phyloP scores from a whole-genome alignment of 2,329 filamentous ascomycete genomes.

The Penicillium sp. region DNA sequence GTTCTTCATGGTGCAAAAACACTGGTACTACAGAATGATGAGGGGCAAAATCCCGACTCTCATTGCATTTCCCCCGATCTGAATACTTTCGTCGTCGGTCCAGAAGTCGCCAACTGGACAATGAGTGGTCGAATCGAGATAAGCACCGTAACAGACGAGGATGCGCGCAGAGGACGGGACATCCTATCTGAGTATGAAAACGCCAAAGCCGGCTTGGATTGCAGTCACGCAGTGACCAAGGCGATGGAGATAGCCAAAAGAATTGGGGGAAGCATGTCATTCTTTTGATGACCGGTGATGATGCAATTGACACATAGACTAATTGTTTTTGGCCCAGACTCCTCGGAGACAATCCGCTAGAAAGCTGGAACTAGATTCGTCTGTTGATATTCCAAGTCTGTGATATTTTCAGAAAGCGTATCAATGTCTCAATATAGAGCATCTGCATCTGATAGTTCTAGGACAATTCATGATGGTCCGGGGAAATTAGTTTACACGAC shows the following conservation, averaged over 20 bases:
- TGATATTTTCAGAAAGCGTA: no score
- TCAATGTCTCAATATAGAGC: no score
- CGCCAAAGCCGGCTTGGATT: conserved; percentile 18
- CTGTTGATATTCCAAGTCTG: no score
- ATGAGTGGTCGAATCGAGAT: conserved; percentile 21
- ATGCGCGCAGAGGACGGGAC: conserved; percentile 23
- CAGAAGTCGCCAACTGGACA: conserved; percentile 22
- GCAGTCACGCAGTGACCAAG: conserved; percentile 19
- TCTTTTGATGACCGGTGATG: conserved; percentile 20
- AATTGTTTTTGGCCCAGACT: background rate
- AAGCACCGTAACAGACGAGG: conserved; percentile 18
- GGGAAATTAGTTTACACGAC: no score
- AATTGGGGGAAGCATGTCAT: conserved; percentile 20
- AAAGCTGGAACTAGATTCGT: no score
- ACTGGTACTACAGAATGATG: conserved; percentile 16
- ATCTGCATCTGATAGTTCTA: no score
- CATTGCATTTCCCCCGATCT: conserved; percentile 21
- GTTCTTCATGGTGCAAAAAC: conserved; percentile 21
- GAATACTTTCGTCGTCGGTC: conserved; percentile 20
- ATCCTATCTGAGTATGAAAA: conserved; percentile 19
- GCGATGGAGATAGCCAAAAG: conserved; percentile 11
- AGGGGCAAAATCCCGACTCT: conserved; percentile 20
- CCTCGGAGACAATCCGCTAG: no score
- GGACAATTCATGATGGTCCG: no score
- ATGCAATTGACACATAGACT: conserved; percentile 11